Base-by-base conservation (phyloP, 2,329 filamentous ascomycete species). In the Torrubiella hemipterigena region DNA sequence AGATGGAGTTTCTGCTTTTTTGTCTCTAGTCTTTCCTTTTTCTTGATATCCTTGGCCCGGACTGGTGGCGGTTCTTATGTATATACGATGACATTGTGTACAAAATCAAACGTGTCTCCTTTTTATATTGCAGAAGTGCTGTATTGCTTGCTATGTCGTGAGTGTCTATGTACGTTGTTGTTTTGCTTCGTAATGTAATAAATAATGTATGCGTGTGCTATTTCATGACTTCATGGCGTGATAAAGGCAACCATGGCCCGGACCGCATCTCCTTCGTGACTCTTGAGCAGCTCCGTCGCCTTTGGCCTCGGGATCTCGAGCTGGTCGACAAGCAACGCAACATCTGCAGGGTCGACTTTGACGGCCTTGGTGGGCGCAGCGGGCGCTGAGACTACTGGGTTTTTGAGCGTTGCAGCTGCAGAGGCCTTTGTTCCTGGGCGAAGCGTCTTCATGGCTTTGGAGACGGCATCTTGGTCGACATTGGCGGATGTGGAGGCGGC, bases 281-380 rank as follows among this genome's bases (percentile, higher is more conserved):
- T 62, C 51, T 76, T 78, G 5, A 91, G 63, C 30, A 89, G 54
- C 38, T 89, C 82, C 2, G 77, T 86, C 2, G 80, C 83, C 52
- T 77, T 84, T 3, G 59, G 44, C 54, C 83, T 86, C 2, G 70
- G 57, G 21, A 89, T 50, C 38, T 89, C 81, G 19, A 87, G 65
- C 50, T 87, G 69, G 29, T 81, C 73, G 10, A 81, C 78, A 52
- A 89, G 50, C 30, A 89, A 55, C 5, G 67, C 55, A 5, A 89
- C 78, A 52, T 89, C 81, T 3, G 69, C 73, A 6, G 71, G 56
- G 38, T 86, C 81, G 27, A 89, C 73, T 61, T 87, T 89, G 47
- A 86, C 69, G 48, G 69, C 70, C 57, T 71, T 76, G 39, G 27
- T 17, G 8, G 19, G 7, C 17, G 19, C 15, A 6, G 27, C 18